These are phyloP conservation scores for Mycena rosella DNA, from an alignment of 768 basidiomycete species.

Conservation along the genomic window DNA sequence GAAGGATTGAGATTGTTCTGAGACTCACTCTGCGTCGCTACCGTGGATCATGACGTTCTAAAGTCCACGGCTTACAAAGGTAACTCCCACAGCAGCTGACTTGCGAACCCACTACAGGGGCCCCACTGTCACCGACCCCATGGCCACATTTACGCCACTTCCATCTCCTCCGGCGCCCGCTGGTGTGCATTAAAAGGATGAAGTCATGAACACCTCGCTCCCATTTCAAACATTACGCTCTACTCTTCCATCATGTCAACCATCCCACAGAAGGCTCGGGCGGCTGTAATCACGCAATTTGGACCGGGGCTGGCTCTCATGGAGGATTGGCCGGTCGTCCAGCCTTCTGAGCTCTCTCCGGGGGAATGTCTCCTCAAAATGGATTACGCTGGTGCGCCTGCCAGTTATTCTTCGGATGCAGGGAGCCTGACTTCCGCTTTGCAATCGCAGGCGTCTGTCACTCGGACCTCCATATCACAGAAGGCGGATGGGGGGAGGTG, in stretches of 20 bases:
- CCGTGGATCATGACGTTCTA: too few species aligned
- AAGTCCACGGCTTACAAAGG: too few species aligned
- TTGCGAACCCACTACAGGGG: too few species aligned
- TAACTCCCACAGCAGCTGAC: too few species aligned
- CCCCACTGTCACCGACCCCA: too few species aligned
- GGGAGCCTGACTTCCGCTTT: neutral
- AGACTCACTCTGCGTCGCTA: too few species aligned
- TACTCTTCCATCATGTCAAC: constrained; percentile 3
- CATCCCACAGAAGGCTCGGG: constrained; percentile 53
- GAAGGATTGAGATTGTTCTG: too few species aligned
- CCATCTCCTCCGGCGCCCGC: too few species aligned
- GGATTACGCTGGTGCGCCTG: constrained; percentile 68
- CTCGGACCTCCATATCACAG: constrained; percentile 78
- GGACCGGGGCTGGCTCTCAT: constrained; percentile 47
- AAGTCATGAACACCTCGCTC: too few species aligned
- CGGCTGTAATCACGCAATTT: constrained; percentile 51
- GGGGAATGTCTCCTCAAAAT: constrained; percentile 81
- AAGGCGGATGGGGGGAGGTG: constrained; percentile 79
- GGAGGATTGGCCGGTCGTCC: constrained; percentile 66
- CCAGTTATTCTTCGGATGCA: neutral
- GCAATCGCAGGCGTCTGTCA: constrained; percentile 65
- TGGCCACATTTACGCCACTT: too few species aligned
- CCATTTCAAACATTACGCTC: too few species aligned
- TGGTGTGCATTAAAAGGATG: too few species aligned
- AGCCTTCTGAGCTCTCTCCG: constrained; percentile 66